phyloP scores from a whole-genome alignment of 148 eudicot genomes.

The Rhododendron ferrugineum region DNA sequence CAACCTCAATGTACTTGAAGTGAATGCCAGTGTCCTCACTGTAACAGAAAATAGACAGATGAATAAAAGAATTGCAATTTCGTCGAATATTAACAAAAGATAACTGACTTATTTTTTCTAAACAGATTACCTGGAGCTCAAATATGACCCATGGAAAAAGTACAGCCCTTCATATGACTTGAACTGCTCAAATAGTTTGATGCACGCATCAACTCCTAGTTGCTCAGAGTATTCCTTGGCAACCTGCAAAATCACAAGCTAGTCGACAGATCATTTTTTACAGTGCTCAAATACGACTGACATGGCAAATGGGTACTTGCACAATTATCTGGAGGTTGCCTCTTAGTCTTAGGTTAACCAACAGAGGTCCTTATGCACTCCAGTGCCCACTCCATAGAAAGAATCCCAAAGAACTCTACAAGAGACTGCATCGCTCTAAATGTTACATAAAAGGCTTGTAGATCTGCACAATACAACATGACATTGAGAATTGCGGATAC shows the following conservation, averaged over 20 bases:
- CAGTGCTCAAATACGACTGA: not conserved
- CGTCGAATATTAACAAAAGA: no score
- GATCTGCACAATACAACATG: not conserved
- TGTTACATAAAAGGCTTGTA: constrained; percentile 4
- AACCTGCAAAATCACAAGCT: constrained; percentile 45
- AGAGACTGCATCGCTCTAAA: constrained; percentile 52
- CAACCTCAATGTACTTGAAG: no score
- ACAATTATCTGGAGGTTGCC: constrained; percentile 98
- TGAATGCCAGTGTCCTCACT: no score
- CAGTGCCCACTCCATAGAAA: constrained; percentile 91
- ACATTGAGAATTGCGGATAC: constrained; percentile 1
- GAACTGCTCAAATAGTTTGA: constrained; percentile 35
- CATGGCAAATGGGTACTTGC: constrained; percentile 43
- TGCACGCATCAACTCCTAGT: constrained; percentile 77
- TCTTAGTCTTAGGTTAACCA: constrained; percentile 62
- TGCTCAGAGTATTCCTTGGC: constrained; percentile 95
- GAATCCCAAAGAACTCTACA: constrained; percentile 94
- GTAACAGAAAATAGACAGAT: no score
- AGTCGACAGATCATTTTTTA: not conserved
- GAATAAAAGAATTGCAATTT: no score
- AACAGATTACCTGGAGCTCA: no score
- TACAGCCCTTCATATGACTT: no score
- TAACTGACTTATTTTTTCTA: no score
- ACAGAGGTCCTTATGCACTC: constrained; percentile 95
- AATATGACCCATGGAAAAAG: no score